Percentiles rank a stretch among this genome's conserved stretches.
phyloP scores from a whole-genome alignment of 179 eudicot species.

The Corrigiola litoralis region DNA sequence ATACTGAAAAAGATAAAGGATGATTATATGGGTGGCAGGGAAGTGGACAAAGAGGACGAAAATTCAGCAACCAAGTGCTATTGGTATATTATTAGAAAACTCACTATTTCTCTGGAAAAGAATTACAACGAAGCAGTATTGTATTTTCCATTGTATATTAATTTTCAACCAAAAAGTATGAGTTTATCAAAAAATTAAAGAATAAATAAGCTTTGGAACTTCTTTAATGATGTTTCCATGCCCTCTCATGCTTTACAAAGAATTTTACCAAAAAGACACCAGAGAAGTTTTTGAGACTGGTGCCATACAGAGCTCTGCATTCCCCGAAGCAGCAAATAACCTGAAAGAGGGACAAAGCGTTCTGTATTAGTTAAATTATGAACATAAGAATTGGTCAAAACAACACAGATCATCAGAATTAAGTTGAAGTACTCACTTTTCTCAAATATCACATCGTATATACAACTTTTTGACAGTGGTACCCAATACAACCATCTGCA shows the following conservation, averaged over 20 bases:
- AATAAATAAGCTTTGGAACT: not conserved
- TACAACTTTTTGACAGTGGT: not conserved
- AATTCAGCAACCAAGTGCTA: not conserved
- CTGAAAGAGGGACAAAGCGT: slow-evolving; percentile 5
- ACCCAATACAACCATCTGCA: not conserved
- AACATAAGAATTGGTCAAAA: not conserved
- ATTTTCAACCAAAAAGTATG: not conserved
- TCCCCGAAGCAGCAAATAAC: not conserved
- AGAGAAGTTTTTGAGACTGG: slow-evolving; percentile 4
- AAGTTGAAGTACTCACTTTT: slow-evolving; percentile 4
- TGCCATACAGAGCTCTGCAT: not conserved
- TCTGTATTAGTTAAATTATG: not conserved
- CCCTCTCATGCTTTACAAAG: not conserved
- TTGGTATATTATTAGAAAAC: not conserved
- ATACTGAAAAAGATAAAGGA: not conserved
- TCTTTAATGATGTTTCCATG: not conserved
- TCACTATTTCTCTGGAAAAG: not conserved
- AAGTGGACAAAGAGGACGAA: not conserved
- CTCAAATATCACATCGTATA: not conserved
- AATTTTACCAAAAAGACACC: not conserved
- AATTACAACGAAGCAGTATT: not conserved
- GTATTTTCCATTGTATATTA: not conserved
- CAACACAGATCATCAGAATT: not conserved
- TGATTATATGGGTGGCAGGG: not conserved
- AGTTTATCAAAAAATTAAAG: not conserved